These are phyloP conservation scores for Posidonia australis DNA, from an alignment of 106 monocot genomes.

Conservation along the genomic window DNA sequence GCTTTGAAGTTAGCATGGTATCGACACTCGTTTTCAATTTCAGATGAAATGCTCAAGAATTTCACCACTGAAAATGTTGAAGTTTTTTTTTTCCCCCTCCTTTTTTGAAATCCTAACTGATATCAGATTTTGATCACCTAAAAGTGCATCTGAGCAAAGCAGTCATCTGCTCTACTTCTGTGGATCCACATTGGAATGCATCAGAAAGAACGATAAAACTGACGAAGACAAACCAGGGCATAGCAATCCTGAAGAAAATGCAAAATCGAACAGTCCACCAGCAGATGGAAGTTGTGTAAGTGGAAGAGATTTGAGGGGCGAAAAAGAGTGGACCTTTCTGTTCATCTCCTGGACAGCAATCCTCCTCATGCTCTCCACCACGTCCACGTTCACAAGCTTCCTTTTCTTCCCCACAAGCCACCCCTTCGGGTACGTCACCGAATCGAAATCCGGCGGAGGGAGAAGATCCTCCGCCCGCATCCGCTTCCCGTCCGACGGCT, in stretches of 20 bases:
- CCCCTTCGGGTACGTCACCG: constrained; percentile 62
- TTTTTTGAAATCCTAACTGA: no score
- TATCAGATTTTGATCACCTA: no score
- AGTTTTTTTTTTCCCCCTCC: no score
- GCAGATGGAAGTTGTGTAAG: neutral
- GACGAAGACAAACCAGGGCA: neutral
- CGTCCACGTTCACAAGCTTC: constrained; percentile 94
- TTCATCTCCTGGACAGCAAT: constrained; percentile 95
- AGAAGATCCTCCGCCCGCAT: constrained; percentile 44
- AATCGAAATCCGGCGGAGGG: constrained; percentile 87
- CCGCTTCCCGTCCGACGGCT: constrained; percentile 19
- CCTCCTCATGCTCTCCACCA: constrained; percentile 91
- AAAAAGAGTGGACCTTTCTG: constrained; percentile 53
- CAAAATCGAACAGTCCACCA: no score
- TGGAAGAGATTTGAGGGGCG: neutral
- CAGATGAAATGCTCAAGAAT: no score
- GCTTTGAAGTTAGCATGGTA: no score
- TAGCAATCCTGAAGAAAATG: neutral
- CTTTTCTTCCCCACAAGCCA: constrained; percentile 89
- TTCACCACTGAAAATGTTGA: no score
- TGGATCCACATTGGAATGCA: neutral
- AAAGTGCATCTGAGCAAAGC: no score
- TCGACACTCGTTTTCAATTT: no score
- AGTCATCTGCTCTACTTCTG: neutral
- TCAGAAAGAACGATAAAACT: no score